Percentiles rank a stretch among this genome's conserved stretches.
These are phyloP conservation scores for Nidularia pulvinata DNA, from an alignment of 768 basidiomycete species.

Conservation along the genomic window DNA sequence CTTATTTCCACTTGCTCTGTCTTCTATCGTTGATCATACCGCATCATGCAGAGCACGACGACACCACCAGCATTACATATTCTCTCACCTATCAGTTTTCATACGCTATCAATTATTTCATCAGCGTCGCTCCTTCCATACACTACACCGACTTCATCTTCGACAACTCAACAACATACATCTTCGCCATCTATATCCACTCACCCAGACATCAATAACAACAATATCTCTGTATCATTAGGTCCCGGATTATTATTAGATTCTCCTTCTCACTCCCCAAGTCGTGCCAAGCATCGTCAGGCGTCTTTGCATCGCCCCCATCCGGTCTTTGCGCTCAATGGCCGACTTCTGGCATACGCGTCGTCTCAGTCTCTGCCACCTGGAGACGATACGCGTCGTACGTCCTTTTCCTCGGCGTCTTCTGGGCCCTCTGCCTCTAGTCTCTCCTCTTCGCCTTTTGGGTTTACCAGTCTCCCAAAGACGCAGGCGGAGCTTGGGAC, in stretches of 20 bases:
- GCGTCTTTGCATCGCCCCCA: conserved; percentile 15
- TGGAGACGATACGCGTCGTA: conserved; percentile 2
- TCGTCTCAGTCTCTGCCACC: conserved; percentile 10
- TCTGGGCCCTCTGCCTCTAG: conserved; percentile 7
- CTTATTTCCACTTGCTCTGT: background rate
- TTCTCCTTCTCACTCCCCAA: background rate
- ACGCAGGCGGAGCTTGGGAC: conserved; percentile 50
- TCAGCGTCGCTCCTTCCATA: conserved; percentile 45
- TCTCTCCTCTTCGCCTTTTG: conserved; percentile 15
- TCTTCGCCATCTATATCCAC: conserved; percentile 9
- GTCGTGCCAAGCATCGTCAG: background rate
- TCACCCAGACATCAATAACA: conserved; percentile 1
- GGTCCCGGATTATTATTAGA: conserved; percentile 4
- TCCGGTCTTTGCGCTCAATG: conserved; percentile 62
- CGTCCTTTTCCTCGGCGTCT: conserved; percentile 16
- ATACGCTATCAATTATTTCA: conserved; percentile 47
- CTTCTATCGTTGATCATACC: conserved; percentile 1
- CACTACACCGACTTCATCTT: conserved; percentile 20
- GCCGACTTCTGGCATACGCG: conserved; percentile 64
- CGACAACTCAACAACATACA: conserved; percentile 11
- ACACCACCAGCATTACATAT: conserved; percentile 55
- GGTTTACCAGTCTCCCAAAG: conserved; percentile 9
- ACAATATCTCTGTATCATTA: conserved; percentile 5
- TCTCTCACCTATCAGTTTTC: conserved; percentile 53
- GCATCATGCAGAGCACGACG: conserved; percentile 51